These are phyloP conservation scores for Chenopodium berlandieri DNA, from an alignment of 148 eudicot genomes.

Conservation along the genomic window DNA sequence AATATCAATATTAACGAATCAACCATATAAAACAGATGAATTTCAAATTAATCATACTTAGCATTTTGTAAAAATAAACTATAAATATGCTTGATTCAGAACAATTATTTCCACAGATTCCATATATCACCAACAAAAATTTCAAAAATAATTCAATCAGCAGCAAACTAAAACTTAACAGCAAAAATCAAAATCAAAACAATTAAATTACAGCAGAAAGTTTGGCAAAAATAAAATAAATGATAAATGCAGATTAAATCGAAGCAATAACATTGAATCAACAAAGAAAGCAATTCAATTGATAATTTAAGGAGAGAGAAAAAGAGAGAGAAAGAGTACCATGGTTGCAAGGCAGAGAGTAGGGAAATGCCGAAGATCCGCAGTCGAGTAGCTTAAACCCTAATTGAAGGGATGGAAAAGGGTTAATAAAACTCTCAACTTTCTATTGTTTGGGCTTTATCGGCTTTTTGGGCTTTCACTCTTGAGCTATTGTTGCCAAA, in stretches of 20 bases:
- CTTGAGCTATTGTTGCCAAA: too few relatives aligned
- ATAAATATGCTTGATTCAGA: background rate
- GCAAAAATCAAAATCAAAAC: background rate
- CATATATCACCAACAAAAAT: background rate
- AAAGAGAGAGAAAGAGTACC: conserved; percentile 19
- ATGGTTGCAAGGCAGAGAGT: background rate
- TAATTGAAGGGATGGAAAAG: background rate
- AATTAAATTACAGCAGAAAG: background rate
- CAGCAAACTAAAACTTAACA: background rate
- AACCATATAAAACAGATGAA: background rate
- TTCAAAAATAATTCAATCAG: background rate
- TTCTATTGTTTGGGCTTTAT: background rate
- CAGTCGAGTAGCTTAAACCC: conserved; percentile 11
- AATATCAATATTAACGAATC: background rate
- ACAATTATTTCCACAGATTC: background rate
- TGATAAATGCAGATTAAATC: background rate
- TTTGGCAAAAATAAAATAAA: background rate
- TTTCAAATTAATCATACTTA: background rate
- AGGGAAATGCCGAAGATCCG: background rate
- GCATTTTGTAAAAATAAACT: background rate
- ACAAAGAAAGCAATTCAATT: background rate
- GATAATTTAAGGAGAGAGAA: background rate
- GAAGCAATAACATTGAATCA: background rate
- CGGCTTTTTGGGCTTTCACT: too few relatives aligned
- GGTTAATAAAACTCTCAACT: background rate